Percentiles rank a stretch among this genome's conserved stretches.
Evolutionary conservation across 495 filamentous ascomycete species (phyloP).

Genomic region (Melanomma pulvis-pyrius): DNA sequence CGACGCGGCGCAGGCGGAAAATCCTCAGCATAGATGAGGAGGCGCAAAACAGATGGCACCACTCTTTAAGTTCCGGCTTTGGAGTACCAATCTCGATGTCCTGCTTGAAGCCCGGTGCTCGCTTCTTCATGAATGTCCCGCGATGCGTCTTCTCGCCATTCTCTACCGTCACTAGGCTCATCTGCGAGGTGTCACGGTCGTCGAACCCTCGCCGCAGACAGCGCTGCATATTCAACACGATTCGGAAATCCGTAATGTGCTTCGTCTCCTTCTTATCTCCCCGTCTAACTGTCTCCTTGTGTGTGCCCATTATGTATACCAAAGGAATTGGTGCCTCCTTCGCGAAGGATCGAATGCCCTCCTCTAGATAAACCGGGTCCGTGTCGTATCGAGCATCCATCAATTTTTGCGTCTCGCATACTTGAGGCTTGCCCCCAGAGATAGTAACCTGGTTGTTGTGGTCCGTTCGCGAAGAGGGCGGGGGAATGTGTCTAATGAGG

Average conservation of each 20-base stretch:
- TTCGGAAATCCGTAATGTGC: constrained; percentile 55
- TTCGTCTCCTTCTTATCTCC: constrained; percentile 52
- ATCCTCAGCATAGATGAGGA: constrained; percentile 54
- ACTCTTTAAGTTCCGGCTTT: constrained; percentile 48
- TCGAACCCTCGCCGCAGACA: constrained; percentile 46
- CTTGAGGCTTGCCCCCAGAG: constrained; percentile 9
- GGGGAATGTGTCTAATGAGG: constrained; percentile 24
- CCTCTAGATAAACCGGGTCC: constrained; percentile 49
- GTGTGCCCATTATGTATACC: constrained; percentile 54
- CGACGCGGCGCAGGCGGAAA: constrained; percentile 54
- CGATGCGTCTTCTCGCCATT: constrained; percentile 42
- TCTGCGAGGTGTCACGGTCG: neutral
- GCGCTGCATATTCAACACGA: constrained; percentile 54
- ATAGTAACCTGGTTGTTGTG: constrained; percentile 7
- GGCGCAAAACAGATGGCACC: constrained; percentile 60
- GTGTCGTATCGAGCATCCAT: constrained; percentile 45
- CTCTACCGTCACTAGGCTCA: constrained; percentile 33
- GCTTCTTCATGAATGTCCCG: constrained; percentile 36
- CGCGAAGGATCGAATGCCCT: constrained; percentile 44
- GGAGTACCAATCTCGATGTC: constrained; percentile 36
- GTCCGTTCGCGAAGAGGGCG: constrained; percentile 10
- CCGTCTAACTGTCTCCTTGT: constrained; percentile 50
- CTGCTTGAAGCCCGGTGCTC: constrained; percentile 34
- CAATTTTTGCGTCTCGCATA: constrained; percentile 24
- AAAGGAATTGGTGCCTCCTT: constrained; percentile 40